Evolutionary conservation across 2,329 filamentous ascomycete species (phyloP), one percentile per base, ranked within the genome.

Genomic region (Metarhizium album): DNA sequence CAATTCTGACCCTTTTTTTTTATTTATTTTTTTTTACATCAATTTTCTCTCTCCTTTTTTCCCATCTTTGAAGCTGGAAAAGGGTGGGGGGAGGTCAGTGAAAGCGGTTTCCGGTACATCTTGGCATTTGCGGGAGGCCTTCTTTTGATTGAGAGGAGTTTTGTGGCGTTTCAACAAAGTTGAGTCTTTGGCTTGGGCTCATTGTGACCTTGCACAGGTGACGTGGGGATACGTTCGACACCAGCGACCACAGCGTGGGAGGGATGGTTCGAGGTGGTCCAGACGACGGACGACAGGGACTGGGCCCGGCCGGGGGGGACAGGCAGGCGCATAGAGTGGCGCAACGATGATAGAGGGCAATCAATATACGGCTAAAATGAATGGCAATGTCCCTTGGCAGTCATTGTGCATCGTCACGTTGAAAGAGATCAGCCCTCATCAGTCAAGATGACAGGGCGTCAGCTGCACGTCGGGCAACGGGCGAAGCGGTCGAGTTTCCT

Each of bases 161-260:
- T 50, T 20, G 42, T 40, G 48, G 48, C 48, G 42, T 50, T 40
- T 31, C 22, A 24, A 24, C 40, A 43, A 16, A 43, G 22, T 43
- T 24, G 4, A 43, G 11, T 24, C 20, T n/a, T n/a, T 43, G 22
- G 40, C 40, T 24, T 23, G 5, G 40, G 13, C 6, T 46, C 16
- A 16, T 33, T 31, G 14, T 40, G 40, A 4, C 27, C 37, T 40
- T 37, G 33, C 20, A 38, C 22, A 23, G 18, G 40, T 40, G 16
- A 14, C 16, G n/a, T 27, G 14, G 46, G 45, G 31, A 45, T 43
- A 48, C 20, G 50, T 40, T 31, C 35, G 37, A 48, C 40, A 45
- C 31, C n/a, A n/a, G n/a, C n/a, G n/a, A n/a, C n/a, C 31, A 48
- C 42, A 11, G 46, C 42, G 46, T 20, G 40, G 38, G 20, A 31